Percentiles rank a stretch among this genome's conserved stretches.
These are phyloP conservation scores for Hyphodiscus hymeniophilus DNA, from an alignment of 495 filamentous ascomycete genomes.

Conservation along the genomic window DNA sequence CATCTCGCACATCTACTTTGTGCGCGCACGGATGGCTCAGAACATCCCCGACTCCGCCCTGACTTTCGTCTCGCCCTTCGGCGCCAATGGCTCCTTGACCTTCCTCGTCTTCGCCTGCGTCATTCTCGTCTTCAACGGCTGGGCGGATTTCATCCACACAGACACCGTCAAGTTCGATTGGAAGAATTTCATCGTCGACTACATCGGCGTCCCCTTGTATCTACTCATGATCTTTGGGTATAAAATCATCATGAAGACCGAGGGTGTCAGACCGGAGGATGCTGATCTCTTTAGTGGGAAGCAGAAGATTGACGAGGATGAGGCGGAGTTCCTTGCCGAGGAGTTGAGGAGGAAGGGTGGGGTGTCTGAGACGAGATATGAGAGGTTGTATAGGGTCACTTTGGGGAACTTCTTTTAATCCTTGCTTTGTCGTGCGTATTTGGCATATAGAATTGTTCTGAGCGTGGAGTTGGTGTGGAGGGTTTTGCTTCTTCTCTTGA, in stretches of 20 bases:
- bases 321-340: conserved; percentile 55
- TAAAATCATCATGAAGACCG: conserved; percentile 40
- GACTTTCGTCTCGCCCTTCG: conserved; percentile 49
- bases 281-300: conserved; percentile 59
- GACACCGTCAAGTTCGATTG: conserved; percentile 37
- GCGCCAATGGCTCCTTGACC: conserved; percentile 51
- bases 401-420: conserved; percentile 32
- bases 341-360: conserved; percentile 34
- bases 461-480: no score
- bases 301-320: conserved; percentile 64
- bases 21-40: conserved; percentile 47
- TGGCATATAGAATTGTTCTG: not conserved
- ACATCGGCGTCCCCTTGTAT: conserved; percentile 52
- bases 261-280: conserved; percentile 36
- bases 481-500: no score
- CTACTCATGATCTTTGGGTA: conserved; percentile 44
- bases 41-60: conserved; percentile 44
- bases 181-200: conserved; percentile 45
- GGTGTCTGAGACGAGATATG: not conserved
- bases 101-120: conserved; percentile 47
- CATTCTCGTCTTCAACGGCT: conserved; percentile 48
- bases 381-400: conserved; percentile 15
- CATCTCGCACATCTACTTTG: conserved; percentile 50
- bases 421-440: conserved; percentile 3
- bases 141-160: conserved; percentile 39